phyloP scores from a whole-genome alignment of 208 protist genomes.

The Acanthamoeba divionensis region DNA sequence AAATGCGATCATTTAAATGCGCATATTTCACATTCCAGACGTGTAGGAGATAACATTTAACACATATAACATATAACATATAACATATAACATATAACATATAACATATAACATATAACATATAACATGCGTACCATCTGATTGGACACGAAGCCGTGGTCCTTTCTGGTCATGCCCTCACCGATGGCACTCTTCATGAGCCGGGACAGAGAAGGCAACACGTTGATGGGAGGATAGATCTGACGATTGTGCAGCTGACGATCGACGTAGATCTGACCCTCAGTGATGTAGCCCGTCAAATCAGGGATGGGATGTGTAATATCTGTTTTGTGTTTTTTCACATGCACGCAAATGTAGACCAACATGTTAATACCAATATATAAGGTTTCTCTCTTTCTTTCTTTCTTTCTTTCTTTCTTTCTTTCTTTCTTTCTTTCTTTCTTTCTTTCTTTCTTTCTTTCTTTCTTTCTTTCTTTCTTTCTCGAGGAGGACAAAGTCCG shows the following conservation, averaged over 20 bases:
- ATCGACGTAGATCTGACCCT: conserved; percentile 99
- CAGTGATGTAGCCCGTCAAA: conserved; percentile 99
- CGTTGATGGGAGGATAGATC: conserved; percentile 99
- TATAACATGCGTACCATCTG: conserved; percentile 87
- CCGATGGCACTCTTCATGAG: conserved; percentile 99
- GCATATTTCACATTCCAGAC: too few species aligned
- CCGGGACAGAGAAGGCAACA: conserved; percentile 99
- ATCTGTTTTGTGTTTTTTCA: too few species aligned
- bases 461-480: too few species aligned
- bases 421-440: too few species aligned
- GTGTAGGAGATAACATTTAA: not conserved
- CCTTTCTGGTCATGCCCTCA: conserved; percentile 96
- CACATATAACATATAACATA: too few species aligned
- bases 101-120: too few species aligned
- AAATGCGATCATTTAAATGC: too few species aligned
- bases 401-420: too few species aligned
- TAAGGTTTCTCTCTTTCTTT: too few species aligned
- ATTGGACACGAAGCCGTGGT: conserved; percentile 98
- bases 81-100: too few species aligned
- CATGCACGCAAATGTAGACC: not conserved
- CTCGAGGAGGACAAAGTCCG: too few species aligned
- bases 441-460: too few species aligned
- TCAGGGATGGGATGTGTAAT: conserved; percentile 99
- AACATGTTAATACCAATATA: not conserved
- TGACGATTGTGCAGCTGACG: conserved; percentile 97